phyloP scores from a whole-genome alignment of 2,329 filamentous ascomycete genomes.

The Neodidymelliopsis sp. region DNA sequence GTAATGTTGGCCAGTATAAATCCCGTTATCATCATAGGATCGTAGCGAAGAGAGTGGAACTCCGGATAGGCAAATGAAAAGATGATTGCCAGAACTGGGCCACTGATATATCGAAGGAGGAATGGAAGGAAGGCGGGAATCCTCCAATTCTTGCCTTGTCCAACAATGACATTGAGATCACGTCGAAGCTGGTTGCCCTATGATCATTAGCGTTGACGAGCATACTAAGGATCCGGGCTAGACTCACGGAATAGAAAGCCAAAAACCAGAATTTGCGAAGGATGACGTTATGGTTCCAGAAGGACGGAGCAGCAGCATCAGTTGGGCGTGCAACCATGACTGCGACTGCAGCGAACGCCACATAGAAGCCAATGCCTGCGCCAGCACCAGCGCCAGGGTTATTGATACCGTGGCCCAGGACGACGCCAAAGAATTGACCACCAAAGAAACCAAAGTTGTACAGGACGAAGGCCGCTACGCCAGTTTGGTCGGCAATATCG shows the following conservation, averaged over 20 bases:
- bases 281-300: conserved; percentile 53
- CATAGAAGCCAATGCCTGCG: conserved; percentile 62
- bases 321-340: conserved; percentile 55
- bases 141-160: conserved; percentile 63
- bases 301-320: conserved; percentile 49
- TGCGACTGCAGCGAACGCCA: conserved; percentile 52
- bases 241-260: conserved; percentile 64
- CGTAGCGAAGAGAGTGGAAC: conserved; percentile 41
- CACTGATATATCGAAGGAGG: conserved; percentile 48
- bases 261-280: conserved; percentile 61
- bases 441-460: conserved; percentile 63
- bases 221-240: not conserved
- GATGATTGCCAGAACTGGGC: conserved; percentile 45
- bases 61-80: conserved; percentile 46
- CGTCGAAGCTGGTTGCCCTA: conserved; percentile 64
- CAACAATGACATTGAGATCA: conserved; percentile 64
- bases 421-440: conserved; percentile 61
- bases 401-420: conserved; percentile 56
- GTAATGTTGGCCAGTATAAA: conserved; percentile 44
- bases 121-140: conserved; percentile 62
- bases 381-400: conserved; percentile 57
- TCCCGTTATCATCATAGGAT: conserved; percentile 47
- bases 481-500: conserved; percentile 56
- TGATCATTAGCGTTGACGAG: not conserved
- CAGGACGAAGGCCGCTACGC: conserved; percentile 53